Percentiles rank a stretch among this genome's conserved stretches.
Evolutionary conservation across 2,329 filamentous ascomycete species (phyloP).

Genomic region (Curvularia hawaiiensis): DNA sequence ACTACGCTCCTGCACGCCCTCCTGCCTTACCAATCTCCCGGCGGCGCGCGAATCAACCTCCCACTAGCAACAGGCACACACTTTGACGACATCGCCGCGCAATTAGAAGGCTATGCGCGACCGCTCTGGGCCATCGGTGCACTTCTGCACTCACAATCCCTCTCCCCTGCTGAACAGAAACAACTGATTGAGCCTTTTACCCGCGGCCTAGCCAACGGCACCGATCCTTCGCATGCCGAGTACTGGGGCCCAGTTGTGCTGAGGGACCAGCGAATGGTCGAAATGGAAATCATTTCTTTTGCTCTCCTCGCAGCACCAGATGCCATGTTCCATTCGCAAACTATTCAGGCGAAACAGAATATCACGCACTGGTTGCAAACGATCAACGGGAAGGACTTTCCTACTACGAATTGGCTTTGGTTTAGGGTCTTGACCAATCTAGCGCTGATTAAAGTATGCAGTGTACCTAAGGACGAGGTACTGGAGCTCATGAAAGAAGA

Average conservation of each 20-base stretch:
- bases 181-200: constrained; percentile 36
- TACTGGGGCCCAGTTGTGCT: constrained; percentile 57
- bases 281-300: constrained; percentile 58
- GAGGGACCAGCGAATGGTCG: constrained; percentile 60
- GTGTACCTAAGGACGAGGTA: constrained; percentile 44
- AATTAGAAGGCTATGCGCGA: constrained; percentile 44
- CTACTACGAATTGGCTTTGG: constrained; percentile 59
- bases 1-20: constrained; percentile 32
- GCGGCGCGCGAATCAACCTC: constrained; percentile 40
- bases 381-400: constrained; percentile 55
- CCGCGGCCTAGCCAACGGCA: constrained; percentile 42
- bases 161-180: constrained; percentile 21
- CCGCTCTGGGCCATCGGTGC: constrained; percentile 42
- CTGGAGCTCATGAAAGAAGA: constrained; percentile 50
- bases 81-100: constrained; percentile 44
- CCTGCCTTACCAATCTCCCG: constrained; percentile 37
- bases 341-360: constrained; percentile 40
- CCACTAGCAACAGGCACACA: constrained; percentile 42
- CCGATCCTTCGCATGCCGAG: constrained; percentile 41
- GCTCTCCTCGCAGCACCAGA: constrained; percentile 54
- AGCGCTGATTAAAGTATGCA: constrained; percentile 51
- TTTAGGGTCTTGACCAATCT: constrained; percentile 59
- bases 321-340: constrained; percentile 43
- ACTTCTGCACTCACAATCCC: constrained; percentile 28
- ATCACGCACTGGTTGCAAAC: constrained; percentile 51